Conservation (phyloP, 2,329 filamentous ascomycete genomes). For the Coniella vitis region DNA sequence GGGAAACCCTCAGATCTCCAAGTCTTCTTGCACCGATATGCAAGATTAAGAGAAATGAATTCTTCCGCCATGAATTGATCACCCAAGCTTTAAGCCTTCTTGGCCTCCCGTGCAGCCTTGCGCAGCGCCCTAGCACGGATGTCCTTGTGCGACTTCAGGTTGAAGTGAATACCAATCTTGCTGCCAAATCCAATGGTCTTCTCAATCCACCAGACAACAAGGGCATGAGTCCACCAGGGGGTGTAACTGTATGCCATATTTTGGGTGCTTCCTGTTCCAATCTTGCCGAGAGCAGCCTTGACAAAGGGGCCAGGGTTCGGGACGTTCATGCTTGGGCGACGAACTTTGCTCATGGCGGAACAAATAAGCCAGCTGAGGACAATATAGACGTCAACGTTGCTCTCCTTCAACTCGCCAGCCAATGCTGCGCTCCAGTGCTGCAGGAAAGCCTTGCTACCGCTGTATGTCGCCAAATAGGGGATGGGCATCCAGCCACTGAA, state of each 20-base stretch:
- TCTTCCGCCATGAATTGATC: too few species aligned
- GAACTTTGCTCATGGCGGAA: conserved; percentile 94
- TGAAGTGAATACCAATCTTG: conserved; percentile 40
- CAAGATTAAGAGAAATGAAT: too few species aligned
- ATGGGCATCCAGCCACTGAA: conserved; percentile 91
- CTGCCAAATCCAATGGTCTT: conserved; percentile 46
- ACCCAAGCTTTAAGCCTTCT: conserved; percentile 47
- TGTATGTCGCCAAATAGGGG: conserved; percentile 90
- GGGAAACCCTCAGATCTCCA: too few species aligned
- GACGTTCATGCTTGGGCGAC: conserved; percentile 67
- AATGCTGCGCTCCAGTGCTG: conserved; percentile 92
- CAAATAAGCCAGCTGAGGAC: conserved; percentile 90
- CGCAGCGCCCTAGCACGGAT: conserved; percentile 76
- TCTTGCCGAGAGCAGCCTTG: conserved; percentile 66
- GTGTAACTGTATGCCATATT: conserved; percentile 77
- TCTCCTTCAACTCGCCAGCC: conserved; percentile 70
- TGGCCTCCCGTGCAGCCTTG: conserved; percentile 76
- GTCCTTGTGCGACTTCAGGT: conserved; percentile 67
- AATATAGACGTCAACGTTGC: conserved; percentile 83
- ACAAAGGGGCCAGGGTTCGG: conserved; percentile 82
- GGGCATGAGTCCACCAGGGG: conserved; percentile 85
- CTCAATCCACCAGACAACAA: conserved; percentile 79
- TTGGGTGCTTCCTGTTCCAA: conserved; percentile 76
- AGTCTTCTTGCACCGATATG: too few species aligned
- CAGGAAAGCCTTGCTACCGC: conserved; percentile 94